Evolutionary conservation across 1,139 yeast species (phyloP), one percentile per base, ranked within the genome.

Genomic region (Candida anutae): DNA sequence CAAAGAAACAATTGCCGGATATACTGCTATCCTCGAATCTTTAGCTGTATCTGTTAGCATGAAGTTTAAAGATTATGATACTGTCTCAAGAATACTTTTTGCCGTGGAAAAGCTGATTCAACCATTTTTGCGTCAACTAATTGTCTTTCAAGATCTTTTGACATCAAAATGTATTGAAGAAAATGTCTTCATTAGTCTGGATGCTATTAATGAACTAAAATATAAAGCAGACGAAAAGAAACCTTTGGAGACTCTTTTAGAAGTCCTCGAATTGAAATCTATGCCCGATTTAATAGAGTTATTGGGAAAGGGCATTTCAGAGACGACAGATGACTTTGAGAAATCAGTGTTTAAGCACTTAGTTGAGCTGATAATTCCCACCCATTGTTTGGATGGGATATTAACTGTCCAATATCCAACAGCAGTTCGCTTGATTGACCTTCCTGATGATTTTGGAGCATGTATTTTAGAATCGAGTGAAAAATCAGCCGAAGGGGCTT

Each of bases 401-500:
- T 43, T 56, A 16, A 29, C 50, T 1, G 40, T 62, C 15, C 62
- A 56, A 10, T 64, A 46, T 32, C 69, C 70, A 1, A 66, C 63
- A 5, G 46, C 51, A 3, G 50, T 63, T 3, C 59, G 59, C 34
- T 55, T 69, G n/a, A 50, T 60, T 13, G 54, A 50, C 15, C 39
- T 65, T 19, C 70, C 71, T 0, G 42, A 50, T 5, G 65, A 57
- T 34, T 61, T 50, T 35, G 49, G 47, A 32, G 37, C 46, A 3
- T 49, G 63, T 30, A 39, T 56, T 3, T 43, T 56, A 16, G 55
- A 55, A 27, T 41, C 43, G 16, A 42, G 45, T 15, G 39, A 34
- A 14, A 35, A 35, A 16, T 31, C 43, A 5, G 35, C 28, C 9
- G 37, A 33, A 20, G 48, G 49, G 6, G 31, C 40, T 2, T 47